These are phyloP conservation scores for Aspergillus steynii DNA, from an alignment of 495 filamentous ascomycete genomes.

Conservation along the genomic window DNA sequence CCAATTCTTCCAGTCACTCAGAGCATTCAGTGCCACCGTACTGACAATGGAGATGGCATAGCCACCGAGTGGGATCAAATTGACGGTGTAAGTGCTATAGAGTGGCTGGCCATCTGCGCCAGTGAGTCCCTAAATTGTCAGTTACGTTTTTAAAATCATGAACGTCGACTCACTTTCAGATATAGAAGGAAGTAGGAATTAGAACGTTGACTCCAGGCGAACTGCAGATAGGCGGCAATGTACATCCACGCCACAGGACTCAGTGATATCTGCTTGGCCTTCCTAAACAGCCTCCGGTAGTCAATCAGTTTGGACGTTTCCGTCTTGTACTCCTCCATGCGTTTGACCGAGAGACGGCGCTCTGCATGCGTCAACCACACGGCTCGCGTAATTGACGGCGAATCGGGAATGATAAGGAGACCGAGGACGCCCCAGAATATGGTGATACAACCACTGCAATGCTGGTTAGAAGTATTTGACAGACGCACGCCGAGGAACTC, in stretches of 20 bases:
- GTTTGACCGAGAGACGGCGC: conserved; percentile 10
- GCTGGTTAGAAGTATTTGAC: not conserved
- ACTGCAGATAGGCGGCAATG: conserved; percentile 14
- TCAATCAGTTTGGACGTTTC: conserved; percentile 20
- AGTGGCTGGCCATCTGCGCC: conserved; percentile 6
- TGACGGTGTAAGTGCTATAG: conserved; percentile 28
- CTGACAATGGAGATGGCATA: conserved; percentile 43
- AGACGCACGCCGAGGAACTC: not conserved
- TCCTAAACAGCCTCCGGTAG: conserved; percentile 8
- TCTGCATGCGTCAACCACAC: conserved; percentile 20
- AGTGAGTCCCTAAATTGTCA: conserved; percentile 8
- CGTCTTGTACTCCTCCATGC: conserved; percentile 17
- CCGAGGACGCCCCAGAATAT: conserved; percentile 19
- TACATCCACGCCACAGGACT: conserved; percentile 18
- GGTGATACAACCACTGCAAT: conserved; percentile 13
- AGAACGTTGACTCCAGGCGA: conserved; percentile 19
- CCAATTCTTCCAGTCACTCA: conserved; percentile 24
- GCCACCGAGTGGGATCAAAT: conserved; percentile 46
- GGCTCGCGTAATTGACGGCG: conserved; percentile 17
- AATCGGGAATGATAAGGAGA: conserved; percentile 20
- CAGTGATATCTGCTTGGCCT: conserved; percentile 8
- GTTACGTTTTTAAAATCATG: not conserved
- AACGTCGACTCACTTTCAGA: conserved; percentile 8
- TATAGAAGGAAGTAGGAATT: conserved; percentile 23
- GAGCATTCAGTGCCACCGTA: conserved; percentile 17